Evolutionary conservation across 1,284 basidiomycete species (phyloP).

Genomic region (Ceratobasidium sp.): DNA sequence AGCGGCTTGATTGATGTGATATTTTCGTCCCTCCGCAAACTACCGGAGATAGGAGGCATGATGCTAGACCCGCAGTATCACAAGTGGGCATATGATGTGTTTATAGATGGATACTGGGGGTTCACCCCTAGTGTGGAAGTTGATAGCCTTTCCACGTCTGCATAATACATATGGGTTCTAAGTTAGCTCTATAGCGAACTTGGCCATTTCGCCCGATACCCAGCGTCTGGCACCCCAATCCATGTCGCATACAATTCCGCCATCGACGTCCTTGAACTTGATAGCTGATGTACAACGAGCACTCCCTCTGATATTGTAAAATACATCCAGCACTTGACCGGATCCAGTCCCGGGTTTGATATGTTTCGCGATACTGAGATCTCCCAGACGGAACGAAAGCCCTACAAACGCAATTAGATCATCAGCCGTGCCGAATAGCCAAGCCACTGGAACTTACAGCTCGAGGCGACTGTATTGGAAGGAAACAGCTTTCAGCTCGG

Average conservation of each 20-base stretch:
- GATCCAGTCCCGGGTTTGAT: slow-evolving; percentile 20
- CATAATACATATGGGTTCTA: neutral
- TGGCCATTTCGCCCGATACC: slow-evolving; percentile 35
- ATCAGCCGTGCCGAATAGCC: neutral
- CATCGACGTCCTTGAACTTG: slow-evolving; percentile 33
- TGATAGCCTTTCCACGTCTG: no score
- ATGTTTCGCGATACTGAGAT: slow-evolving; percentile 27
- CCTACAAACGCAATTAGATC: neutral
- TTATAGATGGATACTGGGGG: neutral
- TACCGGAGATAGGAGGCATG: neutral
- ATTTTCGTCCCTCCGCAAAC: slow-evolving; percentile 14
- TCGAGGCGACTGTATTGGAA: slow-evolving; percentile 3
- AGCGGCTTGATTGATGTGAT: neutral
- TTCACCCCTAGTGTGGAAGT: slow-evolving; percentile 16
- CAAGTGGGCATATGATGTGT: neutral
- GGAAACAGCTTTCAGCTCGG: neutral
- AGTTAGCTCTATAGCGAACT: slow-evolving; percentile 14
- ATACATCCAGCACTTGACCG: slow-evolving; percentile 19
- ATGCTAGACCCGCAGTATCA: slow-evolving; percentile 8
- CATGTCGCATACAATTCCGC: slow-evolving; percentile 38
- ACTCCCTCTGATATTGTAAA: slow-evolving; percentile 19
- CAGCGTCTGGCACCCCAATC: slow-evolving; percentile 27
- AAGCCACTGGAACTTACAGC: neutral
- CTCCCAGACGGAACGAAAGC: slow-evolving; percentile 37
- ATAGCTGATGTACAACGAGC: slow-evolving; percentile 25